Evolutionary conservation across 2,329 filamentous ascomycete species (phyloP).

Genomic region (Bimuria novae-zelandiae): DNA sequence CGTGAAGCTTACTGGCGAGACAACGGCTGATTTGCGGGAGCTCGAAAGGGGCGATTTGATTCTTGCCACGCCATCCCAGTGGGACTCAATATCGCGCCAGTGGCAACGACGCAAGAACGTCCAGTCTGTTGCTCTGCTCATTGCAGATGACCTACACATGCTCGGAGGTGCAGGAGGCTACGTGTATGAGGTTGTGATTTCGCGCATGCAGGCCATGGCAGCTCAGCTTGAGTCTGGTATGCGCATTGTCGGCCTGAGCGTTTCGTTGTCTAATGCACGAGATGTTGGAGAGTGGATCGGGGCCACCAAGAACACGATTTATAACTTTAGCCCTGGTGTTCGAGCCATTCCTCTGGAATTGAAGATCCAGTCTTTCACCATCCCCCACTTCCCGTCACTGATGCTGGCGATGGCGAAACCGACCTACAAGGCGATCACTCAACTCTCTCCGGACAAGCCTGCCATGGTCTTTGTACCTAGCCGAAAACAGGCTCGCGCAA

Average conservation of each 20-base stretch:
- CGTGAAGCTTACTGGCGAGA: slow-evolving; percentile 92
- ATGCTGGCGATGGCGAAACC: slow-evolving; percentile 99
- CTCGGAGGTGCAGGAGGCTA: slow-evolving; percentile 85
- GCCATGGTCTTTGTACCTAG: slow-evolving; percentile 90
- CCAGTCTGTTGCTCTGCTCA: slow-evolving; percentile 85
- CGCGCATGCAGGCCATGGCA: slow-evolving; percentile 94
- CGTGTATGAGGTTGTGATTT: slow-evolving; percentile 95
- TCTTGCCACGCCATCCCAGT: slow-evolving; percentile 88
- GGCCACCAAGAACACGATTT: slow-evolving; percentile 96
- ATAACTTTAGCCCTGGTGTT: slow-evolving; percentile 95
- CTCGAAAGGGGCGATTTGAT: slow-evolving; percentile 87
- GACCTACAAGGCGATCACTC: slow-evolving; percentile 83
- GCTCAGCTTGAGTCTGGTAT: slow-evolving; percentile 83
- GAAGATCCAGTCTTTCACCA: slow-evolving; percentile 92
- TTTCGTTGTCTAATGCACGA: slow-evolving; percentile 88
- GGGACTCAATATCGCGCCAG: slow-evolving; percentile 93
- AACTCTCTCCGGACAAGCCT: slow-evolving; percentile 86
- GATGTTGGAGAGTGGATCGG: slow-evolving; percentile 98
- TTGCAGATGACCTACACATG: slow-evolving; percentile 94
- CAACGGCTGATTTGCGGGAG: slow-evolving; percentile 84
- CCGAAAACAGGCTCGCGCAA: slow-evolving; percentile 88
- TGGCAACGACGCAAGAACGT: slow-evolving; percentile 98
- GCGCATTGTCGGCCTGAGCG: slow-evolving; percentile 86
- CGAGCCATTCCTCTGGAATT: slow-evolving; percentile 88
- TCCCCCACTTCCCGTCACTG: slow-evolving; percentile 94